Base-by-base conservation (phyloP, 2,329 filamentous ascomycete genomes). In the Fusarium subglutinans region DNA sequence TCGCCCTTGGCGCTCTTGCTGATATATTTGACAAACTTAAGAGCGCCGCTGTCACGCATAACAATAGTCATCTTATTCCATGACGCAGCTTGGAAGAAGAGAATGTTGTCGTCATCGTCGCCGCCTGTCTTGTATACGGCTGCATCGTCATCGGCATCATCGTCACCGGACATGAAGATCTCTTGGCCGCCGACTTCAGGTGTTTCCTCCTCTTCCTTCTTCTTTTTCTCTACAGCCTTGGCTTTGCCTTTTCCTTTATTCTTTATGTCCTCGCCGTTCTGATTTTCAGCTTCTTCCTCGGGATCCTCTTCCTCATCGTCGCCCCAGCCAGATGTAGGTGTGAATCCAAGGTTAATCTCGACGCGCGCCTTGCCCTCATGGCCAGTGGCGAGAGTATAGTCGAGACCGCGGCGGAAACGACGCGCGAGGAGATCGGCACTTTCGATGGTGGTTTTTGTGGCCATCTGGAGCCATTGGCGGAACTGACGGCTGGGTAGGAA, bases 11-110 rank as follows among this genome's bases (percentile, higher is more conserved):
- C 96, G 57, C 88, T 90, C 68, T 87, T 87, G 82, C 93, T 97
- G 28, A 99, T 93, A 82, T 98, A 99, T 86, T 98, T 99, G 79
- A 98, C 95, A 81, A 99, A 99, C 81, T 94, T 92, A 80, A 99
- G 86, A 20, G 93, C 92, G 20, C 94, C 95, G 75, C 90, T 91
- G 81, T 99, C 96, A 66, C 96, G 89, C 76, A 98, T 85, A 38
- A 98, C 96, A 74, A 99, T 90, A 73, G 92, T 95, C 85, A 99
- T 87, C 73, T 93, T 94, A 82, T 98, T 98, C 96, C 96, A 99
- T 22, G 88, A 82, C 3, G 89, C 87, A 14, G 87, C 86, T 81
- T 90, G 89, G 85, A 89, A 90, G 82, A 90, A 90, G 53, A 91
- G 84, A 72, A 90, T 90, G 81, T 90, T 90, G 83, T 91, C 89